These are phyloP conservation scores for Przewalskia tangutica DNA, from an alignment of 257 asterid genomes.

Conservation along the genomic window DNA sequence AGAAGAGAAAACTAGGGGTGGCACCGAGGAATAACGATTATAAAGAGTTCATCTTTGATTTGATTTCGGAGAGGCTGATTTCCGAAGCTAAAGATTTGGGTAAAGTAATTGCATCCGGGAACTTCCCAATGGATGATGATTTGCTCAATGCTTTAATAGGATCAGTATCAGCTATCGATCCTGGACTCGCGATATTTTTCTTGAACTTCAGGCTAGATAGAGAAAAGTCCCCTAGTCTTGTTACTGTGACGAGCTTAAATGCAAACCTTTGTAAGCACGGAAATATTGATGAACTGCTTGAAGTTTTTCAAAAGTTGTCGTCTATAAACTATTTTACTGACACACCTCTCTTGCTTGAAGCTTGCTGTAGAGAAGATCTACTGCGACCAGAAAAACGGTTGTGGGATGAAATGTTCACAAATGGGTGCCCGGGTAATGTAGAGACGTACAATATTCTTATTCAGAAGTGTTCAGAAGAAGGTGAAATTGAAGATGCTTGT, in stretches of 20 bases:
- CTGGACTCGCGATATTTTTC: conserved; percentile 44
- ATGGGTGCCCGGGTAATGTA: conserved; percentile 61
- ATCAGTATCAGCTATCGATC: conserved; percentile 57
- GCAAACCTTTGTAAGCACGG: conserved; percentile 59
- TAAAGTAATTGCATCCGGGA: conserved; percentile 59
- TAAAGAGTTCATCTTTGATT: conserved; percentile 39
- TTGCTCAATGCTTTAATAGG: conserved; percentile 62
- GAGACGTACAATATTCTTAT: conserved; percentile 53
- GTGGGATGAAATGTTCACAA: conserved; percentile 93
- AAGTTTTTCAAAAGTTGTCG: conserved; percentile 43
- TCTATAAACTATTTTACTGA: conserved; percentile 38
- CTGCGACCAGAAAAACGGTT: conserved; percentile 77
- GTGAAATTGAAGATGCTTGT: conserved; percentile 64
- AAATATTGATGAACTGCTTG: conserved; percentile 46
- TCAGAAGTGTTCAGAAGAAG: conserved; percentile 38
- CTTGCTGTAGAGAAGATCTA: conserved; percentile 74
- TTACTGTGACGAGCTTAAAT: conserved; percentile 48
- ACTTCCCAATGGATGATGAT: conserved; percentile 71
- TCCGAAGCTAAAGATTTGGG: conserved; percentile 69
- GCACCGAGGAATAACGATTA: conserved; percentile 67
- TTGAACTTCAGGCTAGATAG: conserved; percentile 60
- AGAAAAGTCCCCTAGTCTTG: conserved; percentile 44
- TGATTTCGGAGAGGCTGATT: conserved; percentile 51
- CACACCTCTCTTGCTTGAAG: conserved; percentile 55
- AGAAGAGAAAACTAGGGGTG: conserved; percentile 85